These are phyloP conservation scores for Hysterium pulicare DNA, from an alignment of 2,329 filamentous ascomycete species.

Conservation along the genomic window DNA sequence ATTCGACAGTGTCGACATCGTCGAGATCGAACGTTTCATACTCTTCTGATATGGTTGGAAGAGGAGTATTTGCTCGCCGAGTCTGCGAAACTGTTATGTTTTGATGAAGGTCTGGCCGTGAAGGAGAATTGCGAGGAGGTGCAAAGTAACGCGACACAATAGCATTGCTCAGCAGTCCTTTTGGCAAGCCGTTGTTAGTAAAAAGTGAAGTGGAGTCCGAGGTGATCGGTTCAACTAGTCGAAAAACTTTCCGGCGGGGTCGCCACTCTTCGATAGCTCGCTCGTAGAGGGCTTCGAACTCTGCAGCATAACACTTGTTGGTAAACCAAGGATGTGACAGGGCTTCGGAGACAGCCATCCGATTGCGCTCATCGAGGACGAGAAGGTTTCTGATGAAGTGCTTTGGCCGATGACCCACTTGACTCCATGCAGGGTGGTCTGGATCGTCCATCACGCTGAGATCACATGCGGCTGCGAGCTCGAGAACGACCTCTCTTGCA, in stretches of 20 bases:
- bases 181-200: not conserved
- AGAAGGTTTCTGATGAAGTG: constrained; percentile 54
- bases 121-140: not conserved
- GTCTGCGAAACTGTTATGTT: constrained; percentile 6
- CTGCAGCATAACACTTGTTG: constrained; percentile 44
- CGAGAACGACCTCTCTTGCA: constrained; percentile 25
- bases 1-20: constrained; percentile 10
- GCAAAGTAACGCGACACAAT: constrained; percentile 10
- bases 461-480: constrained; percentile 39
- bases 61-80: constrained; percentile 8
- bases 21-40: constrained; percentile 3
- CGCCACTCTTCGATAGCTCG: constrained; percentile 50
- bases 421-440: constrained; percentile 40
- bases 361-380: constrained; percentile 45
- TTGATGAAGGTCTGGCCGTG: constrained; percentile 3
- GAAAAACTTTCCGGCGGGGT: constrained; percentile 34
- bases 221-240: constrained; percentile 26
- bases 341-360: constrained; percentile 54
- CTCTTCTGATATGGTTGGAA: constrained; percentile 10
- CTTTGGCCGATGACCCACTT: constrained; percentile 44
- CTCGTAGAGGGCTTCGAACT: constrained; percentile 50
- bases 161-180: constrained; percentile 4
- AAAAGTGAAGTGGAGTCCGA: not conserved
- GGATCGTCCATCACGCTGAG: constrained; percentile 43
- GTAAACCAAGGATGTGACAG: constrained; percentile 56